These are phyloP conservation scores for Tylopilus intermedius DNA, from an alignment of 768 basidiomycete genomes.

Conservation along the genomic window DNA sequence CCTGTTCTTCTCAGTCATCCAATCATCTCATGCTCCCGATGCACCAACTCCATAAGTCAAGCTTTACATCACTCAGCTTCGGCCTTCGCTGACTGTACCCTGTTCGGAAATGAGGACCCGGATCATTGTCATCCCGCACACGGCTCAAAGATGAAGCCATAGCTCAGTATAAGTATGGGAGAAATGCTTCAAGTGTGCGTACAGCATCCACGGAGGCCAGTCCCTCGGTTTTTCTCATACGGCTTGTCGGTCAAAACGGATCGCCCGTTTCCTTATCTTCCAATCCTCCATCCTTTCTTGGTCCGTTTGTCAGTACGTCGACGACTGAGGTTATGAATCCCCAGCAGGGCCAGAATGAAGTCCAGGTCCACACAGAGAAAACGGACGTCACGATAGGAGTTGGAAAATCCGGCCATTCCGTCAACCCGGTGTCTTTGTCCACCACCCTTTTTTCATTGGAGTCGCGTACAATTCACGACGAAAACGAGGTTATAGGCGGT, in stretches of 20 bases:
- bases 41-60: no score
- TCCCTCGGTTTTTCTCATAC: neutral
- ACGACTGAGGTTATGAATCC: neutral
- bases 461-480: slow-evolving; percentile 12
- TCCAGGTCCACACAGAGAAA: no score
- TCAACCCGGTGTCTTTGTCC: no score
- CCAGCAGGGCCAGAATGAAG: neutral
- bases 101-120: neutral
- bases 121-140: neutral
- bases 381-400: neutral
- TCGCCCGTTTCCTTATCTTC: neutral
- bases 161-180: slow-evolving; percentile 8
- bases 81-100: neutral
- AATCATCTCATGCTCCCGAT: neutral
- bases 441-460: neutral
- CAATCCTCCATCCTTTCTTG: neutral
- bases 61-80: neutral
- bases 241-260: neutral
- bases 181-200: neutral
- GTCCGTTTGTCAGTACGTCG: no score
- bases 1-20: neutral
- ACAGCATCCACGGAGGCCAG: neutral
- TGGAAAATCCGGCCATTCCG: no score
- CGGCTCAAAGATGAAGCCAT: slow-evolving; percentile 16
- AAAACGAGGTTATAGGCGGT: neutral